phyloP scores from a whole-genome alignment of 2,329 filamentous ascomycete species.

The Rutstroemia sp. region DNA sequence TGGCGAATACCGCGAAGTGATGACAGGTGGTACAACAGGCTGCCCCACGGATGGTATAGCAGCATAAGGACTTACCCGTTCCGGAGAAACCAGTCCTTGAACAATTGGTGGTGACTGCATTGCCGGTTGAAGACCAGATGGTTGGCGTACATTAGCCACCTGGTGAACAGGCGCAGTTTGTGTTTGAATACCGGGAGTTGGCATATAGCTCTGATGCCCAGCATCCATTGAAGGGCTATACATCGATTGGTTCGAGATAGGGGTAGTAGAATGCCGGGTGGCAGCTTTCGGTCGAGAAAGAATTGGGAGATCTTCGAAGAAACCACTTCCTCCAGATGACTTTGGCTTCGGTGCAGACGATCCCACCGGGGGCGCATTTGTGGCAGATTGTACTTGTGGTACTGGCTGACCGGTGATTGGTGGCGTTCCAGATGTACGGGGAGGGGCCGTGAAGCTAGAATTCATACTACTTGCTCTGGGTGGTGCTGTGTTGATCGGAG shows the following conservation, averaged over 20 bases:
- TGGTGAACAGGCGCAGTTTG: neutral
- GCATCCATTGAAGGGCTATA: conserved; percentile 13
- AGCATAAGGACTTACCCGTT: conserved; percentile 28
- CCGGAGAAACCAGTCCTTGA: conserved; percentile 27
- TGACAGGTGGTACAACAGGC: conserved; percentile 21
- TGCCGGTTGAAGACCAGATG: conserved; percentile 13
- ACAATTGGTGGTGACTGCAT: conserved; percentile 12
- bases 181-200: neutral
- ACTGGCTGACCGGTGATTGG: conserved; percentile 14
- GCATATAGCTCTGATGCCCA: conserved; percentile 5
- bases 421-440: conserved; percentile 17
- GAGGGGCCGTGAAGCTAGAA: conserved; percentile 16
- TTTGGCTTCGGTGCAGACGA: conserved; percentile 29
- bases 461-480: conserved; percentile 26
- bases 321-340: conserved; percentile 35
- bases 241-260: conserved; percentile 18
- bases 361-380: neutral
- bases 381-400: conserved; percentile 10
- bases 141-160: conserved; percentile 1
- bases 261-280: conserved; percentile 38
- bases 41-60: conserved; percentile 19
- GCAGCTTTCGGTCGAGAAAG: conserved; percentile 53
- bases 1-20: conserved; percentile 53
- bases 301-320: conserved; percentile 73
- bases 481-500: conserved; percentile 16